Percentiles rank a stretch among this genome's conserved stretches.
Evolutionary conservation across 768 basidiomycete genomes (phyloP).

Genomic region (Phaeotremella skinneri): DNA sequence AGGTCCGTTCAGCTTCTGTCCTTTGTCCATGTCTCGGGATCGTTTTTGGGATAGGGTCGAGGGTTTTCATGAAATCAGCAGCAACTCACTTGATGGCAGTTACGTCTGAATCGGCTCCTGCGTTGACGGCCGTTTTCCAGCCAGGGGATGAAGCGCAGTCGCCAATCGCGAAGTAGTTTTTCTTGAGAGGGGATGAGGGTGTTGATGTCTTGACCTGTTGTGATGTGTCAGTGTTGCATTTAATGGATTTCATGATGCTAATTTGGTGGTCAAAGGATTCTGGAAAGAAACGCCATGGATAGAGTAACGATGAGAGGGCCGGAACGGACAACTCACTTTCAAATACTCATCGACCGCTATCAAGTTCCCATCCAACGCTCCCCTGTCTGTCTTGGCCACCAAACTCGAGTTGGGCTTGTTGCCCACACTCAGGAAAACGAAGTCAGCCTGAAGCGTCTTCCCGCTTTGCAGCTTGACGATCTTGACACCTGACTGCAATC

Average conservation of each 20-base stretch:
- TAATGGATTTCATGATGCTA: too few species aligned
- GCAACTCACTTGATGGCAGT: conserved; percentile 32
- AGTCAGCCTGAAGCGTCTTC: conserved; percentile 39
- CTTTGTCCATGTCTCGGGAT: neutral
- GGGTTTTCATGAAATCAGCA: neutral
- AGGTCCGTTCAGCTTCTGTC: neutral
- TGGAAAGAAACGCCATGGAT: neutral
- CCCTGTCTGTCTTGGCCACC: conserved; percentile 29
- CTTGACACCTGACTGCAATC: conserved; percentile 27
- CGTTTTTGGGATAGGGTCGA: neutral
- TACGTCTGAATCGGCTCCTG: conserved; percentile 18
- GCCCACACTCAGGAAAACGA: conserved; percentile 41
- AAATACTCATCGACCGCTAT: conserved; percentile 42
- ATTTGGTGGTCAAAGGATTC: neutral
- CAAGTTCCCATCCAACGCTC: conserved; percentile 30
- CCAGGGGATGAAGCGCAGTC: conserved; percentile 41
- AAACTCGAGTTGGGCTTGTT: conserved; percentile 38
- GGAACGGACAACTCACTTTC: conserved; percentile 31
- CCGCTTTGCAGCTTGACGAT: conserved; percentile 32
- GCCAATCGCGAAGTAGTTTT: conserved; percentile 45
- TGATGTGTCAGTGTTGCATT: too few species aligned
- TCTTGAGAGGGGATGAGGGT: conserved; percentile 17
- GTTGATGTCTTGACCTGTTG: conserved; percentile 27
- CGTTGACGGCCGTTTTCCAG: conserved; percentile 35
- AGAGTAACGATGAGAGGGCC: neutral